Base-by-base conservation (phyloP, 371 early-diverging fungal species). In the Rhizopus arrhizus region DNA sequence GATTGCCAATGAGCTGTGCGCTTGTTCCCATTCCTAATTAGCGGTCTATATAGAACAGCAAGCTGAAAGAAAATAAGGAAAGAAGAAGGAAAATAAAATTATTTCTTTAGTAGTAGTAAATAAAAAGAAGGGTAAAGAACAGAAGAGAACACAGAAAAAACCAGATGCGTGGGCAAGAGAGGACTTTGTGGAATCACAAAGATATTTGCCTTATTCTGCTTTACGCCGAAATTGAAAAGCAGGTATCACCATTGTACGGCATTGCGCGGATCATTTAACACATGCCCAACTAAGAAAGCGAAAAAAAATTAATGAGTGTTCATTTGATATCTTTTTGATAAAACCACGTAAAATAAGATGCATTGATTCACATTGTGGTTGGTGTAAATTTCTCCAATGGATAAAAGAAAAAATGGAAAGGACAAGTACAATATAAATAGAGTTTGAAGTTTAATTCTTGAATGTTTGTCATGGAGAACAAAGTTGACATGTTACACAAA, bases 1-100 rank as follows among this genome's bases (percentile, higher is more conserved):
- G 62, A 51, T 73, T 76, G 32, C 74, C 58, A 47, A 82, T 81
- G 45, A 84, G 75, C 59, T 77, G 78, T 38, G 77, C 79, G 53
- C 77, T 75, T 28, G 74, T 69, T 45, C 66, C 66, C 79, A 78
- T 78, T 34, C 41, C 22, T 6, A 42, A 50, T 31, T 46, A 8
- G 13, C 28, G 38, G 8, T 6, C 34, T 28, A 31, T 53, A 43
- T 33, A 36, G 4, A 16, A 29, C 11, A 29, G 38, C 40, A 5
- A 29, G 7, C 7, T 28, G 35, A n/a, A 41, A 32, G 16, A 15
- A 46, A 33, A 33, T 31, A 31, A 43, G 33, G 28, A 42, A 42
- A 28, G 12, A 31, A 42, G 22, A 6, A 33, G 15, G 22, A 35
- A 32, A 7, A 35, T 33, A 10, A 45, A 56, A 22, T 22, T 22